Evolutionary conservation across 1,284 basidiomycete species (phyloP).

Genomic region (Boletellus deceptivus): DNA sequence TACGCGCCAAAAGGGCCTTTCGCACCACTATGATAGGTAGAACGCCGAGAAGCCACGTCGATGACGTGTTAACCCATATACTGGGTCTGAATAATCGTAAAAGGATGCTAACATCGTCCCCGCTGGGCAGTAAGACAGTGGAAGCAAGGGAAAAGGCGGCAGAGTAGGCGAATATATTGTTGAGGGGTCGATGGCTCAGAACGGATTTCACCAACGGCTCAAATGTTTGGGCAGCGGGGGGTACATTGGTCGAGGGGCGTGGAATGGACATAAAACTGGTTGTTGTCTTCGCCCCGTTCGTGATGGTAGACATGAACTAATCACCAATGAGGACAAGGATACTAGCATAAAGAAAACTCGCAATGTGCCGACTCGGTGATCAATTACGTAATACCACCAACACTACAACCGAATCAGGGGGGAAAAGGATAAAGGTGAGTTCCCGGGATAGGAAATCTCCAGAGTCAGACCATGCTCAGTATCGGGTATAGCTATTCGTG

Average conservation of each 20-base stretch:
- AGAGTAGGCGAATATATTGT: constrained; percentile 51
- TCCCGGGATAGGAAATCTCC: too few relatives aligned
- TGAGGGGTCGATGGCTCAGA: constrained; percentile 54
- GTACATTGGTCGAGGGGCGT: constrained; percentile 46
- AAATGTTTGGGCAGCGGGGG: constrained; percentile 49
- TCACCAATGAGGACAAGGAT: too few relatives aligned
- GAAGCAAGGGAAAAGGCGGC: constrained; percentile 46
- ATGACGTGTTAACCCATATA: constrained; percentile 32
- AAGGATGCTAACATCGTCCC: constrained; percentile 15
- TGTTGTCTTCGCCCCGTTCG: constrained; percentile 2
- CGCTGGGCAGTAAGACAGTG: constrained; percentile 32
- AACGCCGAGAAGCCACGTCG: constrained; percentile 39
- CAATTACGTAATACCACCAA: too few relatives aligned
- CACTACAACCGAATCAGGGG: too few relatives aligned
- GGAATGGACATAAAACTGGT: constrained; percentile 37
- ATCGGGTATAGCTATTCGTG: too few relatives aligned
- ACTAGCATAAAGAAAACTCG: too few relatives aligned
- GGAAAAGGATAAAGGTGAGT: too few relatives aligned
- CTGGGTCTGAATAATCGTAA: constrained; percentile 21
- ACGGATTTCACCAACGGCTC: constrained; percentile 59
- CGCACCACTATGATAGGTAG: constrained; percentile 54
- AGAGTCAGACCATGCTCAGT: too few relatives aligned
- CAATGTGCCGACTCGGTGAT: too few relatives aligned
- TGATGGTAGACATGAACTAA: constrained; percentile 6
- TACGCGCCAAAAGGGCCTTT: constrained; percentile 55